Percentiles rank a stretch among this genome's conserved stretches.
Evolutionary conservation across 2,329 filamentous ascomycete species (phyloP).

Genomic region (Septoria petroselini): DNA sequence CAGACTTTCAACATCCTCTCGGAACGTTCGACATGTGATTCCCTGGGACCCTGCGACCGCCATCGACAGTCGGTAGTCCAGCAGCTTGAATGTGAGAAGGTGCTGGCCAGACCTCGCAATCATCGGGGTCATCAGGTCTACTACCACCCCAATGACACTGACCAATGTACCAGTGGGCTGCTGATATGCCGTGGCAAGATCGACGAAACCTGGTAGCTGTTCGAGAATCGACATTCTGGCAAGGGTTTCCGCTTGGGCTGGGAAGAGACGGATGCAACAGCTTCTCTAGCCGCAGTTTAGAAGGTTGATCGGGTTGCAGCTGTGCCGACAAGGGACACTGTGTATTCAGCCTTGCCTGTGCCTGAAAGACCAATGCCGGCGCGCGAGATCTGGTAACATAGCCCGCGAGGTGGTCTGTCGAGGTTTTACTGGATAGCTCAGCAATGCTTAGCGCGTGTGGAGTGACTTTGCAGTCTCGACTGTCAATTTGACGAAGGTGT

Average conservation of each 20-base stretch:
- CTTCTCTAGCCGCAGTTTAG: no score
- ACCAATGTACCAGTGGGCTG: conserved; percentile 37
- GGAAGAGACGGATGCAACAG: no score
- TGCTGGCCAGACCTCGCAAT: conserved; percentile 46
- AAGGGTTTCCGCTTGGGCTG: no score
- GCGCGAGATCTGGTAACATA: background rate
- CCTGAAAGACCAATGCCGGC: background rate
- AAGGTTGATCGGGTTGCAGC: no score
- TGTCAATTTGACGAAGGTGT: no score
- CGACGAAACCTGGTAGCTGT: conserved; percentile 29
- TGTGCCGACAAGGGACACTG: no score
- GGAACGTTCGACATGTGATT: conserved; percentile 60
- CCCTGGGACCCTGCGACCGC: conserved; percentile 22
- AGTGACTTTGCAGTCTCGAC: no score
- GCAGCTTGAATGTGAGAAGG: conserved; percentile 40
- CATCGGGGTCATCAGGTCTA: conserved; percentile 58
- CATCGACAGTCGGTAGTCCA: conserved; percentile 35
- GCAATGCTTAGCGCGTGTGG: no score
- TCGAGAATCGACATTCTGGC: conserved; percentile 2
- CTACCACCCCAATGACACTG: conserved; percentile 68
- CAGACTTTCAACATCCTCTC: conserved; percentile 37
- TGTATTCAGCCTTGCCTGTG: background rate
- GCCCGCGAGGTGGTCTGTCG: background rate
- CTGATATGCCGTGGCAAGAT: conserved; percentile 27
- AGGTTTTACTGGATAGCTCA: no score